These are phyloP conservation scores for Russula sp. DNA, from an alignment of 768 basidiomycete species.

Conservation along the genomic window DNA sequence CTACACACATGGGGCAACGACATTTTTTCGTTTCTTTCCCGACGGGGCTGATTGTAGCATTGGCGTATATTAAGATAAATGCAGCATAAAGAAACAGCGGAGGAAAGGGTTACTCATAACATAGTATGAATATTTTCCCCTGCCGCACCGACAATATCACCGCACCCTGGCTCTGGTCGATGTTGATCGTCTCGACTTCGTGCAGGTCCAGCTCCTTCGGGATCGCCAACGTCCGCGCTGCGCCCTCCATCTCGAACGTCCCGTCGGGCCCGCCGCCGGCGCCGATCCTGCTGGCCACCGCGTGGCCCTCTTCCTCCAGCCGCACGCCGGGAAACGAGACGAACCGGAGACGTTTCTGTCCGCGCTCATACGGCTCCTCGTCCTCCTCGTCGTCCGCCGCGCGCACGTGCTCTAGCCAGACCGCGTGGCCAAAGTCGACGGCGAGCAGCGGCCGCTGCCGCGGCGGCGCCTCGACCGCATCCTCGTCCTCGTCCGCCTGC, in stretches of 20 bases:
- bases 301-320: conserved; percentile 27
- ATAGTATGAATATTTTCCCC: conserved; percentile 66
- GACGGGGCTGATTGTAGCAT: no score
- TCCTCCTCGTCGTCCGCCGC: conserved; percentile 28
- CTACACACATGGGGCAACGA: no score
- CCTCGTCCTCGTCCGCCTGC: conserved; percentile 32
- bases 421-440: conserved; percentile 83
- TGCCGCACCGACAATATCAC: conserved; percentile 60
- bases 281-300: conserved; percentile 11
- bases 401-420: conserved; percentile 63
- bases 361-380: conserved; percentile 23
- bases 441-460: conserved; percentile 66
- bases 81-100: not conserved
- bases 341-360: conserved; percentile 53
- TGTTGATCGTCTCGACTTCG: conserved; percentile 66
- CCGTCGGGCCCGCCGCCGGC: conserved; percentile 20
- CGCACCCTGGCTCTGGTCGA: conserved; percentile 69
- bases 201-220: conserved; percentile 60
- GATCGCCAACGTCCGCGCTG: conserved; percentile 52
- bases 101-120: conserved; percentile 42
- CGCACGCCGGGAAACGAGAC: conserved; percentile 60
- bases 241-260: conserved; percentile 35
- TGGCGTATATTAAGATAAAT: not conserved
- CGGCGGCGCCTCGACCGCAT: conserved; percentile 29
- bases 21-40: no score